Evolutionary conservation across 306 rosid genomes (phyloP).

Genomic region (Carpinus viminea): DNA sequence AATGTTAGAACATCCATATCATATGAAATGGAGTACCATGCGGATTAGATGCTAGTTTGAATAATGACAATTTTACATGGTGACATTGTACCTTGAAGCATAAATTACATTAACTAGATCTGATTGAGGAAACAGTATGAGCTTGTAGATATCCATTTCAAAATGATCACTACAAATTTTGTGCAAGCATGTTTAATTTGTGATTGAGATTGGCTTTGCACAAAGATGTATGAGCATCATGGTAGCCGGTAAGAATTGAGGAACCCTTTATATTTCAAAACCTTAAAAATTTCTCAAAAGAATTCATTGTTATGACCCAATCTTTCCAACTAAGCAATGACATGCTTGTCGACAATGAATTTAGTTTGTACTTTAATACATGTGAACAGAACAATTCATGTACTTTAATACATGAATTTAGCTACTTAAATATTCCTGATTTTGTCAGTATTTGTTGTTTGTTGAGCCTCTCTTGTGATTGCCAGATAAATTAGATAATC

Average conservation of each 20-base stretch:
- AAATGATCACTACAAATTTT: neutral
- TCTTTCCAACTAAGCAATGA: neutral
- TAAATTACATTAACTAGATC: neutral
- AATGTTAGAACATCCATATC: neutral
- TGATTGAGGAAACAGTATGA: neutral
- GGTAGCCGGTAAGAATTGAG: neutral
- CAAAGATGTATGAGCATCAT: neutral
- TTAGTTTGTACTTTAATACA: neutral
- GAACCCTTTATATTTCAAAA: neutral
- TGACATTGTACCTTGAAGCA: neutral
- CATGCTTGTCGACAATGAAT: neutral
- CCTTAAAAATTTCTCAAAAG: neutral
- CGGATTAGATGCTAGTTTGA: neutral
- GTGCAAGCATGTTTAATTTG: neutral
- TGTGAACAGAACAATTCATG: neutral
- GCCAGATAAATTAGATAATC: constrained; percentile 19
- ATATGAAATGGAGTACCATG: neutral
- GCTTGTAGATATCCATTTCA: neutral
- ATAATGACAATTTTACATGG: neutral
- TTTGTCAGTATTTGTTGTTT: neutral
- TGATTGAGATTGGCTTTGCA: neutral
- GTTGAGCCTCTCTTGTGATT: neutral
- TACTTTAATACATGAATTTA: too few relatives aligned
- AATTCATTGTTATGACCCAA: neutral
- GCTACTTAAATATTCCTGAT: neutral